Evolutionary conservation across 139 green algal genomes (phyloP).

Genomic region (Zygnema circumcarinatum): DNA sequence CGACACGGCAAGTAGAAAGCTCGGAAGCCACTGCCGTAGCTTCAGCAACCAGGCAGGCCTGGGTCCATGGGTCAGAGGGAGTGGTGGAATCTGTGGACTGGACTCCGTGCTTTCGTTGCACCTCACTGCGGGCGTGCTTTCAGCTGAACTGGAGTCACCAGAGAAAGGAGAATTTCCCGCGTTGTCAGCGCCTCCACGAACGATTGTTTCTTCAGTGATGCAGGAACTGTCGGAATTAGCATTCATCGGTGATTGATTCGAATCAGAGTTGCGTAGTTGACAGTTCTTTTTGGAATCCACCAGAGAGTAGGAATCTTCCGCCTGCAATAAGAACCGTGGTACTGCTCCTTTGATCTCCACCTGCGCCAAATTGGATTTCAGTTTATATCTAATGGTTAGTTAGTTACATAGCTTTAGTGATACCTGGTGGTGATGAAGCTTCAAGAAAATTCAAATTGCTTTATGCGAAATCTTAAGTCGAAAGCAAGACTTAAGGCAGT

Average conservation of each 20-base stretch:
- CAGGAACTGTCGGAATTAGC: background rate
- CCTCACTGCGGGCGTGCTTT: background rate
- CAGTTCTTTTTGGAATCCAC: background rate
- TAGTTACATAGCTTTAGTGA: too few relatives aligned
- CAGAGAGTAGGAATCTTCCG: background rate
- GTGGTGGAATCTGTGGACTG: background rate
- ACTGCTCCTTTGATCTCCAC: conserved; percentile 56
- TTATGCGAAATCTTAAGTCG: too few relatives aligned
- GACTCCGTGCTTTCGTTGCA: background rate
- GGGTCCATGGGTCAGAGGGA: background rate
- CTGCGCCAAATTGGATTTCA: conserved; percentile 22
- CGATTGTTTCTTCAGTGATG: background rate
- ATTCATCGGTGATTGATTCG: background rate
- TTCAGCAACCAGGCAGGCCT: conserved; percentile 36
- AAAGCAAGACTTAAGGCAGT: too few relatives aligned
- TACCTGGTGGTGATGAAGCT: too few relatives aligned
- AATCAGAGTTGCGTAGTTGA: background rate
- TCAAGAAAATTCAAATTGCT: too few relatives aligned
- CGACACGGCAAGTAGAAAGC: conserved; percentile 36
- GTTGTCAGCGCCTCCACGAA: background rate
- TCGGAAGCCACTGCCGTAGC: conserved; percentile 48
- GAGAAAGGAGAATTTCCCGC: background rate
- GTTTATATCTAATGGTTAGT: too few relatives aligned
- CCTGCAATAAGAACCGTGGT: conserved; percentile 22
- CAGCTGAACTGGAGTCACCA: background rate